A percentile compares a stretch with the other conserved stretches of the same genome.
phyloP scores from a whole-genome alignment of 331 rosid species.

The Stylosanthes scabra region DNA sequence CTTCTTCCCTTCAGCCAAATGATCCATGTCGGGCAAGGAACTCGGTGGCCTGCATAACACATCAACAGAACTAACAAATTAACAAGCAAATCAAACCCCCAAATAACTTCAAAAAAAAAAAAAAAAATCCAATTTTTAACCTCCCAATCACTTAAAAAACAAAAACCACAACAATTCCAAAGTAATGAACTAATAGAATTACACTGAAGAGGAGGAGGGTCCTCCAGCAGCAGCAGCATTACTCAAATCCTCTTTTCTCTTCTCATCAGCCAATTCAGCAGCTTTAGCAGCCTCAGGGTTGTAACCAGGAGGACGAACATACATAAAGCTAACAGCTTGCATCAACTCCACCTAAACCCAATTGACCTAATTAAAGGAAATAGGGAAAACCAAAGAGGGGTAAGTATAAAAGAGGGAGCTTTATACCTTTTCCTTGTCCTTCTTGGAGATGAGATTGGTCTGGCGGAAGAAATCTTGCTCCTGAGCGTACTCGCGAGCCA shows the following conservation, averaged over 20 bases:
- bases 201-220: constrained; percentile 66
- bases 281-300: constrained; percentile 94
- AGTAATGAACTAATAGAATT: not conserved
- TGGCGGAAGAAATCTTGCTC: constrained; percentile 97
- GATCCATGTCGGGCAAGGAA: constrained; percentile 42
- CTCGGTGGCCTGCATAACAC: constrained; percentile 49
- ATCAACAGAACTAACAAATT: constrained; percentile 2
- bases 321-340: constrained; percentile 99
- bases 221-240: constrained; percentile 46
- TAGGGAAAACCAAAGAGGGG: not conserved
- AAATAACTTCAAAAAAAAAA: not conserved
- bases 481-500: constrained; percentile 94
- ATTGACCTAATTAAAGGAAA: not conserved
- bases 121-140: constrained; percentile 4
- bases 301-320: constrained; percentile 98
- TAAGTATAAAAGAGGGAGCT: constrained; percentile 5
- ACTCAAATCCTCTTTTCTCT: constrained; percentile 50
- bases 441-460: constrained; percentile 78
- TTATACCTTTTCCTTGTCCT: constrained; percentile 84
- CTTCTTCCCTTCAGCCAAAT: constrained; percentile 58
- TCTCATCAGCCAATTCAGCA: constrained; percentile 85
- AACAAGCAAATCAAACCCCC: not conserved
- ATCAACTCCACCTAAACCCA: constrained; percentile 75
- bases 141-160: not conserved
- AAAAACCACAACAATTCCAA: not conserved